These are phyloP conservation scores for Candida boidinii DNA, from an alignment of 805 yeast species.

Conservation along the genomic window DNA sequence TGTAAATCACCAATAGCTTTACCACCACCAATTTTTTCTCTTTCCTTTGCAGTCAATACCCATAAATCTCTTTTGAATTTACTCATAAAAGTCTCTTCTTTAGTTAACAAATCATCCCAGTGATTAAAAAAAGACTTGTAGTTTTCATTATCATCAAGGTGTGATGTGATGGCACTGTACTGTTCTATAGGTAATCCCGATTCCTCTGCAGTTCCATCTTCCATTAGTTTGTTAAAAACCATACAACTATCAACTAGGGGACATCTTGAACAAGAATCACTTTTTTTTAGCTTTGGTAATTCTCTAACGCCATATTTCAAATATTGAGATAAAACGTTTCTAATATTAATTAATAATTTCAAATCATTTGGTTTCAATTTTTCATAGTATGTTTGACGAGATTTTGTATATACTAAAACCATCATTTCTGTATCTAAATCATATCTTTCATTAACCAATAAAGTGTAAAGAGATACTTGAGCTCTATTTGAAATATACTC, in stretches of 20 bases:
- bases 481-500: conserved; percentile 68
- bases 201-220: conserved; percentile 45
- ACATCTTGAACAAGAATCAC: conserved; percentile 56
- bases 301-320: conserved; percentile 40
- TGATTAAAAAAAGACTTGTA: conserved; percentile 53
- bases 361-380: conserved; percentile 49
- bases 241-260: conserved; percentile 49
- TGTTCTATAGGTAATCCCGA: conserved; percentile 44
- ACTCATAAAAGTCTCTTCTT: conserved; percentile 58
- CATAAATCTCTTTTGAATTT: conserved; percentile 57
- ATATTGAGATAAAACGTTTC: conserved; percentile 61
- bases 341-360: conserved; percentile 55
- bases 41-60: conserved; percentile 46
- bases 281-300: conserved; percentile 46
- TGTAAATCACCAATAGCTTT: conserved; percentile 45
- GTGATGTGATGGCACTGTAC: conserved; percentile 42
- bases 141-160: conserved; percentile 28
- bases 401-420: conserved; percentile 66
- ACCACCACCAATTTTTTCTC: conserved; percentile 63
- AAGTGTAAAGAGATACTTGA: conserved; percentile 75
- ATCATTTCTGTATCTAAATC: conserved; percentile 57
- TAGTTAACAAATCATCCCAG: conserved; percentile 68
- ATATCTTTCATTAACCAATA: conserved; percentile 74
- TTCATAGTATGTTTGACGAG: conserved; percentile 30
- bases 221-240: conserved; percentile 52